Conservation (phyloP, 208 protist species). For the Acanthamoeba triangularis region DNA sequence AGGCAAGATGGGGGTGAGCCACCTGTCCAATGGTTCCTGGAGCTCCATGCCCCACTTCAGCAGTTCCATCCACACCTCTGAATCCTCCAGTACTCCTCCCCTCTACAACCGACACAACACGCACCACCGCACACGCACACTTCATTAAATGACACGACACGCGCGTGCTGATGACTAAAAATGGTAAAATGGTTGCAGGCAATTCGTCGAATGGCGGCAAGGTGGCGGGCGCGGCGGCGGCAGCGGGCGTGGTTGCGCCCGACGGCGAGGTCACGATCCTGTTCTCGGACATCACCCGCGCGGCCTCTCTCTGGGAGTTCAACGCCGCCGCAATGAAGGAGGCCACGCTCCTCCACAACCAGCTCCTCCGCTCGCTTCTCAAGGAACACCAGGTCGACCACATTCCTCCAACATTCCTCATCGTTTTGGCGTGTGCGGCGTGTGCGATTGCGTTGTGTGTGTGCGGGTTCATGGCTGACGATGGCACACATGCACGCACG, state of each 20-base stretch:
- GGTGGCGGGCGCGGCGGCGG: not conserved
- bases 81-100: not conserved
- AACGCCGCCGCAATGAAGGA: constrained; percentile 31
- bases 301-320: constrained; percentile 50
- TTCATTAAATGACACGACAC: not conserved
- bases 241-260: not conserved
- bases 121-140: too few relatives aligned
- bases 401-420: not conserved
- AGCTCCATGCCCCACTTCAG: not conserved
- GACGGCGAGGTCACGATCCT: constrained; percentile 38
- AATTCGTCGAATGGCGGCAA: not conserved
- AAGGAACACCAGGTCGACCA: not conserved
- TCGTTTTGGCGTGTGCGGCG: too few relatives aligned
- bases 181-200: not conserved
- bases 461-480: too few relatives aligned
- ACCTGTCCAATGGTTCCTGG: not conserved
- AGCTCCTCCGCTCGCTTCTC: not conserved
- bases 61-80: not conserved
- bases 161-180: too few relatives aligned
- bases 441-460: not conserved
- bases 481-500: not conserved
- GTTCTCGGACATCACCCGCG: constrained; percentile 45
- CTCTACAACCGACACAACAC: not conserved
- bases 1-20: not conserved
- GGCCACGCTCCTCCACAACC: constrained; percentile 66